These are phyloP conservation scores for Ramalina peruviana DNA, from an alignment of 495 filamentous ascomycete species.

Conservation along the genomic window DNA sequence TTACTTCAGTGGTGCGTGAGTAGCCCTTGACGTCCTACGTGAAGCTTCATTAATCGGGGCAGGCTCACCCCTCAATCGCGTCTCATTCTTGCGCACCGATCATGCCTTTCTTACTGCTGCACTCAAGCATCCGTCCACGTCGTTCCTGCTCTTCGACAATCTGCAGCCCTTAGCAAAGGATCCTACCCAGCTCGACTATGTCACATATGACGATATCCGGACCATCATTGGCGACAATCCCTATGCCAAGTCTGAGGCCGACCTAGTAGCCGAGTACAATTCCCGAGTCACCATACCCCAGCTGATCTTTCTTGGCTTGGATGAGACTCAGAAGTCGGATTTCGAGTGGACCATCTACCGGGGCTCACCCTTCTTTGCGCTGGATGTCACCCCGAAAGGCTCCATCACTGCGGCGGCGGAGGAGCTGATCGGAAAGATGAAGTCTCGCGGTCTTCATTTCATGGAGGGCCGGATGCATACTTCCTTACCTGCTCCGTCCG, in stretches of 20 bases:
- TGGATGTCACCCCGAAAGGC: constrained; percentile 72
- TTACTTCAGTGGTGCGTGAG: constrained; percentile 68
- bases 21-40: constrained; percentile 6
- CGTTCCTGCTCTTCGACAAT: constrained; percentile 66
- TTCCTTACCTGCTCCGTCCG: constrained; percentile 40
- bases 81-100: constrained; percentile 77
- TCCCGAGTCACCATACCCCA: constrained; percentile 51
- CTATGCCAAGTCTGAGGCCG: constrained; percentile 58
- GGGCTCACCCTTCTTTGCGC: constrained; percentile 72
- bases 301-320: constrained; percentile 76
- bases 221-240: constrained; percentile 56
- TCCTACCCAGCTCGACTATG: constrained; percentile 44
- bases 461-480: constrained; percentile 44
- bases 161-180: constrained; percentile 59
- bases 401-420: constrained; percentile 33
- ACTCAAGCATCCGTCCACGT: constrained; percentile 51
- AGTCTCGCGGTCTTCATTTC: constrained; percentile 45
- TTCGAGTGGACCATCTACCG: constrained; percentile 47
- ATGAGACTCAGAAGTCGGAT: constrained; percentile 39
- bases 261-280: constrained; percentile 58
- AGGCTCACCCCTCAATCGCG: constrained; percentile 61
- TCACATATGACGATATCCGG: constrained; percentile 45
- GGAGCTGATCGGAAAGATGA: constrained; percentile 40
- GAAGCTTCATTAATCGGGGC: background rate
- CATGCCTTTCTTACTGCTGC: constrained; percentile 66